Base-by-base conservation (phyloP, 129 eudicot genomes). In the Saposhnikovia divaricata region DNA sequence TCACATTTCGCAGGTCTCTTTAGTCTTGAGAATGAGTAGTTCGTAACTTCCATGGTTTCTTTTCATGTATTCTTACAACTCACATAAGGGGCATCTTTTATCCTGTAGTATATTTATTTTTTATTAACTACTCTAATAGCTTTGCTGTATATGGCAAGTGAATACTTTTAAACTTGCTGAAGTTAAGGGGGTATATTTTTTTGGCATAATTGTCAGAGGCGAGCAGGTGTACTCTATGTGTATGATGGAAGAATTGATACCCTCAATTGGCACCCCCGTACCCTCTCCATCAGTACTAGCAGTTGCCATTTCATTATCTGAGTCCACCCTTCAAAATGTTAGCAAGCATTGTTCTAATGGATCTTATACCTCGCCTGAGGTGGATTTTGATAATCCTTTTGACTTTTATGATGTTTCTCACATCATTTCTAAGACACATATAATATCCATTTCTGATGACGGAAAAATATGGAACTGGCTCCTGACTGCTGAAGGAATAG, bases 401-500 rank as follows among this genome's bases (percentile, higher is more conserved):
- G 98, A 89, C 83, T 92, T 89, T 78, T 74, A 76, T 80, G 97
- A 95, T 78, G 96, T 90, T 75, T 86, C 97, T 9, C 73, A 71
- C 79, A 76, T 87, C 78, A 82, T 89, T 79, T 90, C 88, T 63
- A 92, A 84, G 89, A 95, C 97, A 74, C 84, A 89, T 81, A 78
- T 95, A 81, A 73, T 92, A 81, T 90, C 98, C 82, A 88, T 95
- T 79, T 86, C 98, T 81, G 98, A 95, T 86, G 97, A 92, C 85
- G 98, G 98, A 79, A 95, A 92, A 76, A 81, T 95, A 68, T 95
- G 98, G 97, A 95, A 92, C 80, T 95, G 97, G 98, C 96, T 90
- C 78, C 84, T 90, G 43, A 86, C 92, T 79, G 87, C 91, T 43
- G 98, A 95, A 88, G 91, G 88, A 48, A 76, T 87, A 43, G 87